A percentile compares a stretch with the other conserved stretches of the same genome.
These are phyloP conservation scores for Fonsecaea nubica DNA, from an alignment of 2,329 filamentous ascomycete species.

Conservation along the genomic window DNA sequence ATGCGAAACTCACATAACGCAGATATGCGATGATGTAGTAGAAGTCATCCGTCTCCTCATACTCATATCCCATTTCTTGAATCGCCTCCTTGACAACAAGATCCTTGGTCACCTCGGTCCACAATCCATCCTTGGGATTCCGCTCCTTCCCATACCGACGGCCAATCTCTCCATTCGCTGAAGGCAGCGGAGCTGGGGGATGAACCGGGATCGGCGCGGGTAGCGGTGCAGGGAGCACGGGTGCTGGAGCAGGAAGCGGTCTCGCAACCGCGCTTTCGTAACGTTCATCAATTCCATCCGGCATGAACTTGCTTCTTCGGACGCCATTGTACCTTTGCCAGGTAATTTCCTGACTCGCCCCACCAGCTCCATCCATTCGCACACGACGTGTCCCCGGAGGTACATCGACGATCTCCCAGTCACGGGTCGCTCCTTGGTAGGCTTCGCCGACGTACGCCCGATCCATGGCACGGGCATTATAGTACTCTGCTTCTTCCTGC, in stretches of 20 bases:
- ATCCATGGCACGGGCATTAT: slow-evolving; percentile 71
- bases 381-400: slow-evolving; percentile 82
- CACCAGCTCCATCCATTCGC: slow-evolving; percentile 79
- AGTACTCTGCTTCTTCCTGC: slow-evolving; percentile 64
- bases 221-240: slow-evolving; percentile 30
- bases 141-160: slow-evolving; percentile 53
- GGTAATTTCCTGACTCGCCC: slow-evolving; percentile 75
- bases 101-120: slow-evolving; percentile 97
- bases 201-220: slow-evolving; percentile 12
- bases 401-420: slow-evolving; percentile 83
- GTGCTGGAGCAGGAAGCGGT: slow-evolving; percentile 45
- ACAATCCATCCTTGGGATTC: slow-evolving; percentile 68
- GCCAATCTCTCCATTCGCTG: slow-evolving; percentile 48
- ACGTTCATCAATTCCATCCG: slow-evolving; percentile 64
- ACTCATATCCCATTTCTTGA: slow-evolving; percentile 81
- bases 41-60: slow-evolving; percentile 85
- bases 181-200: slow-evolving; percentile 42
- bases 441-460: slow-evolving; percentile 75
- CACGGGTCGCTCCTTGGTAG: slow-evolving; percentile 73
- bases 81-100: slow-evolving; percentile 86
- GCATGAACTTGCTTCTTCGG: slow-evolving; percentile 73
- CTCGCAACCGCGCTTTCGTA: slow-evolving; percentile 62
- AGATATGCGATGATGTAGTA: slow-evolving; percentile 95
- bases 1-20: slow-evolving; percentile 71
- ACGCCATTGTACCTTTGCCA: slow-evolving; percentile 83